Percentiles rank a stretch among this genome's conserved stretches.
Conservation (phyloP, 2,329 filamentous ascomycete species). For the Sporothrix humicola region DNA sequence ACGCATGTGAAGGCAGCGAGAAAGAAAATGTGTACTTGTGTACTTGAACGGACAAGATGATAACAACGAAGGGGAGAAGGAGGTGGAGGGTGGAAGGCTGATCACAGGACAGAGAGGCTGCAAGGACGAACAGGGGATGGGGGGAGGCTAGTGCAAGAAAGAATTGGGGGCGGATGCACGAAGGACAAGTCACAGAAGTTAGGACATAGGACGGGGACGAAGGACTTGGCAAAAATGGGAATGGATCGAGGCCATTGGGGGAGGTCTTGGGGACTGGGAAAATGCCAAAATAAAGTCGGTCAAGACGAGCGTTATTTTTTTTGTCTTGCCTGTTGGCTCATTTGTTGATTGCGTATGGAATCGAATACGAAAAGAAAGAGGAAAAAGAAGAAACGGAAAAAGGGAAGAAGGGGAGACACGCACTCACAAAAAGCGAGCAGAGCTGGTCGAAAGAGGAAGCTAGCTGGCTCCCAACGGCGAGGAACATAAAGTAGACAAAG, state of each 20-base stretch:
- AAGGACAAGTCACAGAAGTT: too few species aligned
- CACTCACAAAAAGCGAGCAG: background rate
- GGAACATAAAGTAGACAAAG: background rate
- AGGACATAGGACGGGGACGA: conserved; percentile 3
- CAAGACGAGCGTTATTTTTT: conserved; percentile 21
- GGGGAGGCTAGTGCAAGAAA: conserved; percentile 5
- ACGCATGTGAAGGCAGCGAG: conserved; percentile 18
- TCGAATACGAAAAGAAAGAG: background rate
- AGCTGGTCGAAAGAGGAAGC: background rate
- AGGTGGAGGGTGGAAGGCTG: background rate
- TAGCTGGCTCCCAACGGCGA: conserved; percentile 6
- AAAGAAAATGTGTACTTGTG: background rate
- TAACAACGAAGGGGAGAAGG: background rate
- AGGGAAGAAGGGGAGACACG: background rate
- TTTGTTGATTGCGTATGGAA: background rate
- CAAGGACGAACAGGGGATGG: conserved; percentile 13
- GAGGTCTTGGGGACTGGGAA: background rate
- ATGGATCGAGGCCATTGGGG: background rate
- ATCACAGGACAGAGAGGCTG: conserved; percentile 18
- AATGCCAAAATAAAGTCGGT: conserved; percentile 1
- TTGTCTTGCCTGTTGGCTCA: background rate
- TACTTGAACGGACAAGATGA: background rate
- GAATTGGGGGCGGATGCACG: background rate
- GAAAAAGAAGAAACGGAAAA: background rate
- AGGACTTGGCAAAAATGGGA: conserved; percentile 16